Evolutionary conservation across 73 alveolate species (phyloP), one percentile per base, ranked within the genome.

Genomic region (Paramecium primaurelia): DNA sequence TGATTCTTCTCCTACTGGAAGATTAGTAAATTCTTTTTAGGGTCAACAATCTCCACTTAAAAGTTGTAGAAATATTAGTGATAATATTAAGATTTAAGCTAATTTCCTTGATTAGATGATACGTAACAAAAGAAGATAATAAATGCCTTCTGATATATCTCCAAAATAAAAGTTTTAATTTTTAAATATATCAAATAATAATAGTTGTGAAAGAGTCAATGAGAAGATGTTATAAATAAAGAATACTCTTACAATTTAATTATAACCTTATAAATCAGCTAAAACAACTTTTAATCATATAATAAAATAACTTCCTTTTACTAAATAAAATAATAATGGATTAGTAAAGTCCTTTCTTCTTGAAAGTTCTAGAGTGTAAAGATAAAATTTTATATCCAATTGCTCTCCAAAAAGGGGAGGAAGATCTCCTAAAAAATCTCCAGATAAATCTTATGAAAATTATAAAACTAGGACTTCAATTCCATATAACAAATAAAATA

Each of bases 181-280:
- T 47, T 45, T 45, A 8, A 47, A 42, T 73, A 4, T 4, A 3
- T 40, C 71, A 4, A 64, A 26, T 6, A 80, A 80, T 26, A 80
- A 42, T 4, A 45, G 91, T 32, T 49, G 47, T 44, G 75, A 80
- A 42, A 32, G 9, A 42, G 32, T 32, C 9, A 20, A 25, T 80
- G 75, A 80, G 32, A 40, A 47, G n/a, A 28, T 49, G 49, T 34
- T 64, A 12, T 45, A 49, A 80, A 34, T 45, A 6, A 14, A 28
- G 26, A 37, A 25, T 30, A 44, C 10, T 11, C 30, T 80, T 6
- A 58, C 91, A 4, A 80, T 80, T 20, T 28, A 80, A 47, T 49
- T 80, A 80, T 80, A 80, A 49, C 91, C 91, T 0, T 80, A 80
- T 26, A 80, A 80, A 80, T 49, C 91, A 80, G 75, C 71, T 7